Conservation (phyloP, 2,329 filamentous ascomycete genomes). For the Coniochaeta sp. region DNA sequence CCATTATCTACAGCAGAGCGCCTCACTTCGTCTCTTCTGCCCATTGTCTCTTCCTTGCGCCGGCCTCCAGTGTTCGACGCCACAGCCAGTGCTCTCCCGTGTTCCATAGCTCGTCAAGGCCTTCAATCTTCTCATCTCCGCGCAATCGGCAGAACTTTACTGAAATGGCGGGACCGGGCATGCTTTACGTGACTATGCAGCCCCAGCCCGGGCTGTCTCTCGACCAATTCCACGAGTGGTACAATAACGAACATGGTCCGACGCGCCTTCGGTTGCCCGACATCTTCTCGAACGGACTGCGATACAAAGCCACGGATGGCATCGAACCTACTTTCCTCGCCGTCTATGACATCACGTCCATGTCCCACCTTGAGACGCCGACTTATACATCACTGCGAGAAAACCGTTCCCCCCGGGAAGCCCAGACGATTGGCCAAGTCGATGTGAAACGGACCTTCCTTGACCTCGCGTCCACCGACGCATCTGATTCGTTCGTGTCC, state of each 20-base stretch:
- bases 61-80: background rate
- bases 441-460: conserved; percentile 66
- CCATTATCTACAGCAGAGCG: background rate
- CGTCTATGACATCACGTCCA: conserved; percentile 72
- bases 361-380: conserved; percentile 61
- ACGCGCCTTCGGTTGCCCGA: conserved; percentile 68
- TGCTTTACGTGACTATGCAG: conserved; percentile 84
- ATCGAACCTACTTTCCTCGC: conserved; percentile 65
- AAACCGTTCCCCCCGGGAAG: conserved; percentile 46
- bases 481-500: conserved; percentile 48
- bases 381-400: conserved; percentile 62
- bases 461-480: conserved; percentile 53
- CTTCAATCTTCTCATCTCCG: background rate
- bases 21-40: background rate
- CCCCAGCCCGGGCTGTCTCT: conserved; percentile 58
- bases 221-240: conserved; percentile 82
- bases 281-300: conserved; percentile 68
- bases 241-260: conserved; percentile 89
- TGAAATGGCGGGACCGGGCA: conserved; percentile 41
- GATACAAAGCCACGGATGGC: conserved; percentile 64
- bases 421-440: conserved; percentile 45
- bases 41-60: background rate
- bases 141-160: background rate
- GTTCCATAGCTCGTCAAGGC: background rate
- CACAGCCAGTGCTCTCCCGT: background rate